Evolutionary conservation across 495 filamentous ascomycete species (phyloP), one percentile per base, ranked within the genome.

Genomic region (Hypomontagnella submonticulosa): DNA sequence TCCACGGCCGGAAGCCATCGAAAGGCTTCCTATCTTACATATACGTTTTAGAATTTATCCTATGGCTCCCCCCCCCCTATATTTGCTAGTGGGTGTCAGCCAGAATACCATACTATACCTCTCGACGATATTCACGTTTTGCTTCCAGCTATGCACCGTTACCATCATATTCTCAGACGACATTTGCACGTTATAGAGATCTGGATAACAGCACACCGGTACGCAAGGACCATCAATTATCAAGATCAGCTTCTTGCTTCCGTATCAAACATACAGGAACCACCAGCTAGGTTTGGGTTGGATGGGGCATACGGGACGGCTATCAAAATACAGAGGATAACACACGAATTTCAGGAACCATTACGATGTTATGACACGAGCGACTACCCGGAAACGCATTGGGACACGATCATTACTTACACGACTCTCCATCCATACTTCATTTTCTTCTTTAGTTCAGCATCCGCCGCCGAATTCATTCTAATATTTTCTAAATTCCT

Each of bases 121-220:
- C 43, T 33, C 48, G 49, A 51, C 59, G 42, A 46, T 41, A 46
- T 41, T 37, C 38, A 70, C 61, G 61, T 66, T 66, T 65, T 51
- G 60, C 42, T 60, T 51, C 52, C 15, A 41, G 61, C 40, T n/a
- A 51, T 46, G 9, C 20, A 30, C 46, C 16, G 33, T 46, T 41
- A 33, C 61, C 61, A 36, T 32, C 13, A 46, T 34, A 48, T 47
- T 48, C 50, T 33, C 42, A 42, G 43, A 43, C 38, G 36, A 38
- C 18, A 40, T 52, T 40, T 60, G 30, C 66, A 62, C 51, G 57
- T 57, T 65, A 69, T 61, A 70, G 61, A 66, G 27, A 65, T 23
- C 27, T 36, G 61, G 56, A 72, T 48, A 66, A 76, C 63, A 76
- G 73, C 71, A 69, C 52, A 71, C 54, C 53, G 51, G 73, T 67